phyloP scores from a whole-genome alignment of 2,329 filamentous ascomycete species.

The Albifimbria verrucaria region DNA sequence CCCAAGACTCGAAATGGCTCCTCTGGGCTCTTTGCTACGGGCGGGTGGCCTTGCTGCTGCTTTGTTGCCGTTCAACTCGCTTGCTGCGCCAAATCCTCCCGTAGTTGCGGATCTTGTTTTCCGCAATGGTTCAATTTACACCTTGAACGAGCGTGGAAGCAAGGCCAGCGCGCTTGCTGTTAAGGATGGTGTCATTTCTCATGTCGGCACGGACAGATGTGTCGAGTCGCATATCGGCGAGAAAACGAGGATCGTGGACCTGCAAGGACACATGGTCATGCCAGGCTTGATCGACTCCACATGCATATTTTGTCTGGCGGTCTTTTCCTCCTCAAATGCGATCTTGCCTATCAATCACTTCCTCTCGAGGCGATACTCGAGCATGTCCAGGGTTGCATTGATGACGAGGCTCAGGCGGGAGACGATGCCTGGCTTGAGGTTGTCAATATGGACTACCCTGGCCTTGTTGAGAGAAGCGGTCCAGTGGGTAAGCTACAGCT shows the following conservation, averaged over 20 bases:
- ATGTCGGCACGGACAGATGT: conserved; percentile 13
- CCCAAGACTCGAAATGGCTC: no score
- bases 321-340: conserved; percentile 19
- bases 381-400: conserved; percentile 21
- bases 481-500: not conserved
- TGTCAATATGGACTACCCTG: conserved; percentile 1
- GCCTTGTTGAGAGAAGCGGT: not conserved
- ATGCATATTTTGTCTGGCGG: conserved; percentile 22
- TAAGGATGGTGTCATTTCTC: conserved; percentile 16
- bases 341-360: conserved; percentile 22
- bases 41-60: not conserved
- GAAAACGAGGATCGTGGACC: conserved; percentile 19
- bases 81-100: not conserved
- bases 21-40: no score
- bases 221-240: conserved; percentile 16
- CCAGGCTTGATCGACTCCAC: conserved; percentile 22
- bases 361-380: conserved; percentile 9
- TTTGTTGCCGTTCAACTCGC: not conserved
- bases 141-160: conserved; percentile 11
- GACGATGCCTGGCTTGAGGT: conserved; percentile 22
- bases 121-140: conserved; percentile 22
- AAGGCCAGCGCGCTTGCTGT: conserved; percentile 16
- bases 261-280: conserved; percentile 25
- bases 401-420: conserved; percentile 14
- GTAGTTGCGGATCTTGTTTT: conserved; percentile 19